Evolutionary conservation across 1,139 yeast species (phyloP), one percentile per base, ranked within the genome.

Genomic region (Pichia sp.): DNA sequence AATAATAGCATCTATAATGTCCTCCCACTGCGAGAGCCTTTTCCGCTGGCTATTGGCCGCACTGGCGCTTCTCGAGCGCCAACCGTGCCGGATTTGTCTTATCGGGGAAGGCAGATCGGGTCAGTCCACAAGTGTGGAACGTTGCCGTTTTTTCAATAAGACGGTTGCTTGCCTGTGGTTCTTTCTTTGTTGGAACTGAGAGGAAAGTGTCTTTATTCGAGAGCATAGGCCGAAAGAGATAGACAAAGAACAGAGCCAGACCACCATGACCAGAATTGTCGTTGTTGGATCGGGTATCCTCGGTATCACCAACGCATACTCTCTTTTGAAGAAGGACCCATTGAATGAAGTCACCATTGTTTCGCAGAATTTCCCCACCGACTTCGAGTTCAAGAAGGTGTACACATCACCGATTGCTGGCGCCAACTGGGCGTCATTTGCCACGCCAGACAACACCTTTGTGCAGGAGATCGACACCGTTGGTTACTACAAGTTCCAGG

Each of bases 401-500:
- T 85, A 83, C 61, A 83, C 93, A 3, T 83, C 89, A 0, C 80
- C 85, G 5, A 82, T 87, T 83, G 93, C 93, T 0, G 95, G 95
- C 3, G 95, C 93, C 1, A 90, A 86, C 66, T 85, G 80, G 80
- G 72, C 70, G 44, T 73, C 79, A 4, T 74, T 75, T 64, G 79
- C 79, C 0, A 53, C 55, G 1, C 53, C 59, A 1, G 69, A 68
- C 4, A 76, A 75, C 40, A 52, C 47, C 1, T 58, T 50, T 16
- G 64, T 71, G 46, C 77, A 75, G 57, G 58, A 63, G n/a, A 61
- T 63, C 50, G 85, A 80, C 58, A 60, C 60, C 18, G 63, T 69
- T 7, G 76, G 75, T 0, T 80, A 79, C 58, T 55, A 56, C 16
- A 70, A 68, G 56, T 71, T 79, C 40, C 56, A 68, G 51, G 65